These are phyloP conservation scores for Centrapalus pauciflorus DNA, from an alignment of 129 eudicot genomes.

Conservation along the genomic window DNA sequence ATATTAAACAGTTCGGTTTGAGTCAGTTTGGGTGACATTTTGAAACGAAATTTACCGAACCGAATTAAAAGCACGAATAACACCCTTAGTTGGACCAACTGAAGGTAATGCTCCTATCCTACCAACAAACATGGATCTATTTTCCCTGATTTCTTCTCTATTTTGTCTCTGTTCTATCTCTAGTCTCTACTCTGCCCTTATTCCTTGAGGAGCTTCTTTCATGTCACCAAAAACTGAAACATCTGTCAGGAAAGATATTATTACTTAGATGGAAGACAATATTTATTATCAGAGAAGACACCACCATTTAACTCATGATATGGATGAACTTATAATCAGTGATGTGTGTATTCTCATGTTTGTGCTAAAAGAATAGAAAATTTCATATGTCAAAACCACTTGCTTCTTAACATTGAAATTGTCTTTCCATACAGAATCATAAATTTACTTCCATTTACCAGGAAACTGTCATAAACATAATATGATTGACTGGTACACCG, in stretches of 20 bases:
- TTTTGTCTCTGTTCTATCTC: background rate
- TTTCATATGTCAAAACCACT: background rate
- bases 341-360: conserved; percentile 1
- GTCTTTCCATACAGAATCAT: conserved; percentile 2
- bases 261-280: background rate
- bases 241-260: background rate
- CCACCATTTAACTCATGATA: no score
- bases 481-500: background rate
- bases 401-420: conserved; percentile 9
- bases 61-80: no score
- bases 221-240: background rate
- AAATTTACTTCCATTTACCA: background rate
- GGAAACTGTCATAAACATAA: conserved; percentile 3
- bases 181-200: background rate
- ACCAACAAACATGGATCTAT: background rate
- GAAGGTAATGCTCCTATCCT: background rate
- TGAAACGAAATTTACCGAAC: no score
- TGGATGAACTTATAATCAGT: no score
- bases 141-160: background rate
- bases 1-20: no score
- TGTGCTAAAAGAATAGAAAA: conserved; percentile 4
- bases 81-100: no score
- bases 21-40: no score
- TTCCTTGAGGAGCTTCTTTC: background rate
- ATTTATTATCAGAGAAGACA: no score